Percentiles rank a stretch among this genome's conserved stretches.
Evolutionary conservation across 2,329 filamentous ascomycete genomes (phyloP).

Genomic region (Cryphonectria parasitica): DNA sequence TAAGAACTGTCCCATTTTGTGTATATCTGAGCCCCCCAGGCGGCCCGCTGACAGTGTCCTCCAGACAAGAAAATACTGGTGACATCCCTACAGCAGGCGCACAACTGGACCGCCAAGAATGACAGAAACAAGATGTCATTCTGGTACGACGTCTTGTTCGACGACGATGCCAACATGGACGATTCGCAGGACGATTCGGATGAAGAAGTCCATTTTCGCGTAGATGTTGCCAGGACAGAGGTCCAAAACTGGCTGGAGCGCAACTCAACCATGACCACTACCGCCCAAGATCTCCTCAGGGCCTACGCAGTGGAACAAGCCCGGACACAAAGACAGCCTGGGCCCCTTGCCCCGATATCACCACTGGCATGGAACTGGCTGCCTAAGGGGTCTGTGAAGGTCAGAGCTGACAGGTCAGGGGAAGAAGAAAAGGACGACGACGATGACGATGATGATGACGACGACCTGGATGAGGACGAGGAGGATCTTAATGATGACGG

Average conservation of each 20-base stretch:
- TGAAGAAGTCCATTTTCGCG: slow-evolving; percentile 57
- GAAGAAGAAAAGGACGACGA: slow-evolving; percentile 40
- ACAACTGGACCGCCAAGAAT: slow-evolving; percentile 72
- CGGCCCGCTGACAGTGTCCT: slow-evolving; percentile 31
- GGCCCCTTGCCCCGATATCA: slow-evolving; percentile 53
- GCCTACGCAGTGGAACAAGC: slow-evolving; percentile 53
- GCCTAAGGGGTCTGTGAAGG: slow-evolving; percentile 43
- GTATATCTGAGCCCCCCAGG: not conserved
- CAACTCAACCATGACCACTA: slow-evolving; percentile 62
- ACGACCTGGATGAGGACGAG: not conserved
- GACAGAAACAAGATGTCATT: slow-evolving; percentile 73
- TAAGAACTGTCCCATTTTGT: slow-evolving; percentile 41
- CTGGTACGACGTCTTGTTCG: slow-evolving; percentile 68
- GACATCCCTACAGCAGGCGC: slow-evolving; percentile 67
- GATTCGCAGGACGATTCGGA: slow-evolving; percentile 56
- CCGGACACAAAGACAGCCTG: slow-evolving; percentile 52
- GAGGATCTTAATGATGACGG: not conserved
- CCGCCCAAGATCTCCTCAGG: slow-evolving; percentile 57
- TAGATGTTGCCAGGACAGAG: slow-evolving; percentile 62
- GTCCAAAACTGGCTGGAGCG: slow-evolving; percentile 66
- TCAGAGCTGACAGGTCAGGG: slow-evolving; percentile 41
- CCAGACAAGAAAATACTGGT: slow-evolving; percentile 69
- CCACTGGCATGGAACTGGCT: slow-evolving; percentile 62
- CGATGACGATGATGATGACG: not conserved
- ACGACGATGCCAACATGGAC: slow-evolving; percentile 53